Percentiles rank a stretch among this genome's conserved stretches.
Conservation (phyloP, 768 basidiomycete species). For the Amanita exitialis region DNA sequence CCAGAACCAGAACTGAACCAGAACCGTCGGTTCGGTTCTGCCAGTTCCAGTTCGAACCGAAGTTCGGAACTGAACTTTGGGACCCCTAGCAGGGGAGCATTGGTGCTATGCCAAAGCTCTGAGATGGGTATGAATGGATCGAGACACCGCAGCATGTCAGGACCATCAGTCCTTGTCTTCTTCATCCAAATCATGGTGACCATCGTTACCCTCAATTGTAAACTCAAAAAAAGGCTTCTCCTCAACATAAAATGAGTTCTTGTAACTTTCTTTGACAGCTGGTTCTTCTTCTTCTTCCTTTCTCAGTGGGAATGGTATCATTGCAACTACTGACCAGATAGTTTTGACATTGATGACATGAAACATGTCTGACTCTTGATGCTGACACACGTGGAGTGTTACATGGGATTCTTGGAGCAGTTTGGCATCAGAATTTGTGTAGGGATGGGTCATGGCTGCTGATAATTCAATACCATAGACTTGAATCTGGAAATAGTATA, state of each 20-base stretch:
- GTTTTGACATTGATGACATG: slow-evolving; percentile 3
- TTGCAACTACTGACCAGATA: slow-evolving; percentile 7
- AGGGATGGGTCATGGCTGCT: background rate
- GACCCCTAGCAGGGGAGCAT: too few relatives aligned
- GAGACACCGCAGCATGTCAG: too few relatives aligned
- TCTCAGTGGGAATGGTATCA: slow-evolving; percentile 6
- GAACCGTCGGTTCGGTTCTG: too few relatives aligned
- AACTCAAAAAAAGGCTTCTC: too few relatives aligned
- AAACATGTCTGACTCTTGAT: background rate
- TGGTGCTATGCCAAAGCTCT: background rate
- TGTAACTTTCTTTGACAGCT: background rate
- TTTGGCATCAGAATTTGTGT: background rate
- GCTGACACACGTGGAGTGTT: slow-evolving; percentile 1
- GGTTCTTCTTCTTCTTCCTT: too few relatives aligned
- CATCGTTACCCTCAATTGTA: background rate
- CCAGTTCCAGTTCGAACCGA: too few relatives aligned
- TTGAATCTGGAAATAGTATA: background rate
- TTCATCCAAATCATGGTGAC: background rate
- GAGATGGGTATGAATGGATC: background rate
- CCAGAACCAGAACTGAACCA: too few relatives aligned
- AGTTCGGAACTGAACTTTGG: too few relatives aligned
- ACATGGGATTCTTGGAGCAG: background rate
- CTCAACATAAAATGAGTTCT: slow-evolving; percentile 2
- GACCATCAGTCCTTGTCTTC: background rate
- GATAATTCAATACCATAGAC: background rate